Base-by-base conservation (phyloP, 1,284 basidiomycete genomes). In the Pseudozyma hubeiensis region DNA sequence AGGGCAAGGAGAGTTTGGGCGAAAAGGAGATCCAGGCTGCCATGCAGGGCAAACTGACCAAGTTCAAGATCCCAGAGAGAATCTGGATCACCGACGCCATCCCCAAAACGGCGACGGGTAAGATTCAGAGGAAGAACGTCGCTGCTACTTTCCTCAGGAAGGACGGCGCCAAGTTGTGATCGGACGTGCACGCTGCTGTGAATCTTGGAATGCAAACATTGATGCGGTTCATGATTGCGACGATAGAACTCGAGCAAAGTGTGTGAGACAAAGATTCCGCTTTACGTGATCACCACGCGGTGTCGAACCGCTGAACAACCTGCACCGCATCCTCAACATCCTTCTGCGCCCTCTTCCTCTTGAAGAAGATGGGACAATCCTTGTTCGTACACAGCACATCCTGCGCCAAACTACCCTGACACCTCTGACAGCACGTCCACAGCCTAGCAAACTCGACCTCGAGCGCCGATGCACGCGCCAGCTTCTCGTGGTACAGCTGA, bases 321-420 rank as follows among this genome's bases (percentile, higher is more conserved):
- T 66, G 44, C 6, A 66, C 72, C 1, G 76, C 77, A 41, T 81
- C 80, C 52, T 81, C 80, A 14, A 73, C 77, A 49, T 81, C 80
- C 68, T 78, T 80, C 46, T 81, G 80, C 6, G 77, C 80, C 14
- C 80, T 67, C 54, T 81, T 81, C 14, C 96, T 87, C 90, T 96
- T 94, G 85, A 98, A 98, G 85, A 95, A 98, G 71, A 98, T 98
- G 0, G 96, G 96, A 78, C 96, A 99, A 85, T 99, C 96, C 81
- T 93, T 95, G 82, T 93, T 96, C 0, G 93, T 93, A 82, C 96
- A 99, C 40, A 99, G 87, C 17, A 98, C 96, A 81, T 99, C 96
- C 91, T 96, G 78, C 5, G 82, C 74, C 58, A 84, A 59, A 33
- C 78, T 79, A 16, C 82, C 81, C 53, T 81, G 79, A 56, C 82